These are phyloP conservation scores for Didymella arachidicola DNA, from an alignment of 2,329 filamentous ascomycete genomes.

Conservation along the genomic window DNA sequence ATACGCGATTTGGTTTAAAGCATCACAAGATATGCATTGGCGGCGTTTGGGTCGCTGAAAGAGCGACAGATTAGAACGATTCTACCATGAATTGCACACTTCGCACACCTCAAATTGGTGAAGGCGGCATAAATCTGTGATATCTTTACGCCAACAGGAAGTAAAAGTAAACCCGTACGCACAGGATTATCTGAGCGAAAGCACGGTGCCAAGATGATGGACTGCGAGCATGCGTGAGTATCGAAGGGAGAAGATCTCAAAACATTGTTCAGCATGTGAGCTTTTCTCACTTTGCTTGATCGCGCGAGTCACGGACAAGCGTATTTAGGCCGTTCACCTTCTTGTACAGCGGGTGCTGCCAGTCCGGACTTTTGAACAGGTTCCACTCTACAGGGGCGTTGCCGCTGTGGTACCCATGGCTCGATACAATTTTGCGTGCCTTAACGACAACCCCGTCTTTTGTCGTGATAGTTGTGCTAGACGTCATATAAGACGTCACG, in stretches of 20 bases:
- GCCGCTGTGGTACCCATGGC: neutral
- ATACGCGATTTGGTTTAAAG: conserved; percentile 12
- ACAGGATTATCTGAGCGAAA: neutral
- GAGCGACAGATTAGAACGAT: conserved; percentile 24
- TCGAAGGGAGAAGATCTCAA: neutral
- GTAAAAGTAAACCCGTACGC: neutral
- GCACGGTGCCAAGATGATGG: neutral
- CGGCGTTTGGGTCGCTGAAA: conserved; percentile 25
- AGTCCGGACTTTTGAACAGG: neutral
- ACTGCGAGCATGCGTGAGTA: neutral
- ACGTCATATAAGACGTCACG: neutral
- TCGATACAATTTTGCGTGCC: neutral
- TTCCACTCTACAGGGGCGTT: neutral
- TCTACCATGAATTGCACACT: conserved; percentile 6
- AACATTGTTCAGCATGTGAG: neutral
- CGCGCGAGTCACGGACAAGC: neutral
- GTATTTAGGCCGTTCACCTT: neutral
- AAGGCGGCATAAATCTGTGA: neutral
- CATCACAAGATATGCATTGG: conserved; percentile 26
- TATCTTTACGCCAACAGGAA: neutral
- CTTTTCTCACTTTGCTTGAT: neutral
- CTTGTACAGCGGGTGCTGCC: neutral
- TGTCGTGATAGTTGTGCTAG: neutral
- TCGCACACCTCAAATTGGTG: neutral
- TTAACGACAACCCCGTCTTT: neutral